Conservation (phyloP, 73 alveolate species). For the Paramecium octaurelia region DNA sequence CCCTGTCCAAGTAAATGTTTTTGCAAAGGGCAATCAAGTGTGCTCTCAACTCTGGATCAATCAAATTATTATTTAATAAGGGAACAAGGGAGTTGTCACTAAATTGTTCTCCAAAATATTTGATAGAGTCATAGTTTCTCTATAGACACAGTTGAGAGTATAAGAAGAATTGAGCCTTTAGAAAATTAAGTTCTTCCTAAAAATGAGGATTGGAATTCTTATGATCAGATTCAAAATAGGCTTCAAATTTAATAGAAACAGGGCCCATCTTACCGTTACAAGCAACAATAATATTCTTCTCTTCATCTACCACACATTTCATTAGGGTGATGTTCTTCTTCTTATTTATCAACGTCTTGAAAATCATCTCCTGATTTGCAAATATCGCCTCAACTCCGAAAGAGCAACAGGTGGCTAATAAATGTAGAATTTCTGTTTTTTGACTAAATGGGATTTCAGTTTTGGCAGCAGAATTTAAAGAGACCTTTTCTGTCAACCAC, state of each 20-base stretch:
- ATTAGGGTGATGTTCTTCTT: background rate
- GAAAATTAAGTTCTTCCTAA: background rate
- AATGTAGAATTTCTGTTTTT: background rate
- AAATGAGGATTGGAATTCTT: background rate
- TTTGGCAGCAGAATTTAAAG: background rate
- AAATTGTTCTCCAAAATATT: constrained; percentile 16
- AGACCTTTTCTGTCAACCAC: background rate
- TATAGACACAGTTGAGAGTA: background rate
- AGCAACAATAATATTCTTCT: background rate
- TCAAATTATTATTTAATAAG: background rate
- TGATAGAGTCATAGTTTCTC: background rate
- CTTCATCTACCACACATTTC: background rate
- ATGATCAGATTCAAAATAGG: background rate
- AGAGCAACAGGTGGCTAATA: background rate
- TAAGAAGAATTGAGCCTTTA: background rate
- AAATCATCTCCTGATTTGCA: constrained; percentile 22
- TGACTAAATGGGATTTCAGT: background rate
- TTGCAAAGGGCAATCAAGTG: background rate
- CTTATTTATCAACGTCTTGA: background rate
- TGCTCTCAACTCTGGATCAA: constrained; percentile 16
- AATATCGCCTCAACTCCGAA: background rate
- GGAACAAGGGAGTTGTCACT: background rate
- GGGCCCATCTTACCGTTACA: background rate
- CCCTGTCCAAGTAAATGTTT: constrained; percentile 33
- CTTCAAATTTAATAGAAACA: background rate